Percentiles rank a stretch among this genome's conserved stretches.
Conservation (phyloP, 352 stramenopile species). For the Peronosclerospora sorghi region DNA sequence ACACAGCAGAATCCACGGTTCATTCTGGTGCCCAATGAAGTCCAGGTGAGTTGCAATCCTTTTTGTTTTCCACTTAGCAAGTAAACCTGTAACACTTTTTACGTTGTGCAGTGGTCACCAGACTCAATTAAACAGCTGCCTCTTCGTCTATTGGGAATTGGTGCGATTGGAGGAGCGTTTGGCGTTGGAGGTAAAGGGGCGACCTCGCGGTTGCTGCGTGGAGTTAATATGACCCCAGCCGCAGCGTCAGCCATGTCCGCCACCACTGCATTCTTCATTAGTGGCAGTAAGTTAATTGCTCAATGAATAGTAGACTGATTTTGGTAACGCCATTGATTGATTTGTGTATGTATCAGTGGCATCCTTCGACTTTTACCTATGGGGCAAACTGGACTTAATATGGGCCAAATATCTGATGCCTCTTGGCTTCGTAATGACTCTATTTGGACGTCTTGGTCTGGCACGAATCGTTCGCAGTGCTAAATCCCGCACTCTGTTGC, state of each 20-base stretch:
- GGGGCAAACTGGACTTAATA: conserved; percentile 25
- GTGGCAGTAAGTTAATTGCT: conserved; percentile 19
- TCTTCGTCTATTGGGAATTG: conserved; percentile 71
- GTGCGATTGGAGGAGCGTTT: conserved; percentile 87
- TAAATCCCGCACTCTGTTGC: conserved; percentile 21
- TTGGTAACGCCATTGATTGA: conserved; percentile 2
- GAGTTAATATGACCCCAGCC: conserved; percentile 68
- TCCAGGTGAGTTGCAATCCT: conserved; percentile 26
- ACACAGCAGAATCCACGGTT: conserved; percentile 26
- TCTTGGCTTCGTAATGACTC: conserved; percentile 23
- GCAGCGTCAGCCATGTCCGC: conserved; percentile 73
- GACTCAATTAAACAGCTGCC: conserved; percentile 60
- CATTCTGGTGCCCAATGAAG: conserved; percentile 32
- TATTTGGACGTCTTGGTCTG: conserved; percentile 24
- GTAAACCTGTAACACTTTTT: not conserved
- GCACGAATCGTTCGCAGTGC: conserved; percentile 24
- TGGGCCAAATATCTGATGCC: conserved; percentile 19
- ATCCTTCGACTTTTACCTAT: conserved; percentile 32
- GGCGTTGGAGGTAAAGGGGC: conserved; percentile 86
- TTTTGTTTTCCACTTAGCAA: not conserved
- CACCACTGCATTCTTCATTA: conserved; percentile 25
- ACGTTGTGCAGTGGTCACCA: conserved; percentile 24
- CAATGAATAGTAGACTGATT: not conserved
- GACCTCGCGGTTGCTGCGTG: conserved; percentile 84
- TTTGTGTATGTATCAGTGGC: conserved; percentile 13